Evolutionary conservation across 371 early-diverging fungal species (phyloP), one percentile per base, ranked within the genome.

Genomic region (Antonospora locustae): DNA sequence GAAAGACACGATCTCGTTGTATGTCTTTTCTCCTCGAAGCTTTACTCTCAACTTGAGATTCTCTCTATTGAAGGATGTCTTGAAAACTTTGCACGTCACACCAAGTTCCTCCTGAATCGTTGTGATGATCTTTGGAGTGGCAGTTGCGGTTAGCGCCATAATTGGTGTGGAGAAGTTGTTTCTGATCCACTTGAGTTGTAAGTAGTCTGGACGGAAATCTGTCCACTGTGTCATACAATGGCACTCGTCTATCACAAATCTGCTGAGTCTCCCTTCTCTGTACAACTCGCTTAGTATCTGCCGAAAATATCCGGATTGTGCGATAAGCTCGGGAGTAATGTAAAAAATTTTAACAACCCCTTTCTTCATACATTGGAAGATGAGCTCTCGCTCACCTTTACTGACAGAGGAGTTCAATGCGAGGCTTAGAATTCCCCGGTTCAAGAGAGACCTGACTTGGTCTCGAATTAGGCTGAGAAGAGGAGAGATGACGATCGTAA

Each of bases 181-280:
- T 25, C 79, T 73, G 65, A 83, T 84, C 64, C 85, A 88, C 46
- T 81, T 83, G 0, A 81, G 81, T 43, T 80, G 84, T 9, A 71
- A 36, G 54, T 75, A 75, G 51, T 75, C 75, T 20, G 75, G 75
- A 41, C 76, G 37, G 72, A 87, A 96, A 64, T 95, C 93, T 7
- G 94, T 94, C 92, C 93, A 92, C 63, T 84, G 84, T 28, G 81
- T 82, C 3, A 95, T 80, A 73, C 99, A 98, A 67, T 98, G 96
- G 0, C 91, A 93, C 72, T 93, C 94, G 65, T 98, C 97, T 58
- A 99, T 81, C 0, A 95, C 93, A 78, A 96, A 90, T 19, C 85
- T 74, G 6, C 55, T 22, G 9, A 69, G 34, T 27, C 41, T 48
- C 3, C n/a, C 28, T 38, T 41, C 44, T 41, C 27, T 25, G 36